Base-by-base conservation (phyloP, 108 stramenopile species). In the Ochromonas danica region DNA sequence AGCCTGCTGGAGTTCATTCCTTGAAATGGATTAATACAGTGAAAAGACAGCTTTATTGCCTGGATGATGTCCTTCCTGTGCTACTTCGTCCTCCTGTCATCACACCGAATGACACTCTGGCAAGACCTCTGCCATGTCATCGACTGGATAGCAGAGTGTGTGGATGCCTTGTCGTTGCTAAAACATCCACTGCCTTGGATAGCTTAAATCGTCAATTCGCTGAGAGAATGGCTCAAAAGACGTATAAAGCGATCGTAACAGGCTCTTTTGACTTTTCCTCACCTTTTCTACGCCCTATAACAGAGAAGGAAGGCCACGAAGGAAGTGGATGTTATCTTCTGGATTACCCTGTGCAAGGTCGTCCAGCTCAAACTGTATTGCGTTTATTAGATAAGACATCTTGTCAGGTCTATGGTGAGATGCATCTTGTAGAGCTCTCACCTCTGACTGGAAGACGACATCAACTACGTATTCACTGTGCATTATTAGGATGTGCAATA, bases 1-100 rank as follows among this genome's bases (percentile, higher is more conserved):
- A 67, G 25, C 63, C 63, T 6, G 17, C 63, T 14, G 63, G 63
- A 67, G 25, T 67, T 31, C 63, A 67, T 67, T 31, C 63, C 6
- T 67, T 36, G 6, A 28, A 28, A 36, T 67, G 35, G 27, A 25
- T 35, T 3, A 28, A 67, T 67, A 67, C 31, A 36, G 25, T 67
- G 35, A 67, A 67, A 33, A 28, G 31, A 36, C 17, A 67, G 10
- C 31, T 67, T 28, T 67, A 14, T 67, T 3, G 14, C 3, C 25
- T 67, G 31, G 63, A 67, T 35, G 63, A 67, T 67, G 10, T 67
- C 17, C 25, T 67, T 6, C 63, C 63, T 6, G 3, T 67, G 31
- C 25, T 67, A 35, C 10, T 67, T 10, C 17, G 25, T 6, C 63
- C 63, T 14, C 63, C 63, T 14, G 14, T 14, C 22, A 51, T 14